A percentile compares a stretch with the other conserved stretches of the same genome.
Evolutionary conservation across 768 basidiomycete species (phyloP).

Genomic region (Clitopilus hobsonii): DNA sequence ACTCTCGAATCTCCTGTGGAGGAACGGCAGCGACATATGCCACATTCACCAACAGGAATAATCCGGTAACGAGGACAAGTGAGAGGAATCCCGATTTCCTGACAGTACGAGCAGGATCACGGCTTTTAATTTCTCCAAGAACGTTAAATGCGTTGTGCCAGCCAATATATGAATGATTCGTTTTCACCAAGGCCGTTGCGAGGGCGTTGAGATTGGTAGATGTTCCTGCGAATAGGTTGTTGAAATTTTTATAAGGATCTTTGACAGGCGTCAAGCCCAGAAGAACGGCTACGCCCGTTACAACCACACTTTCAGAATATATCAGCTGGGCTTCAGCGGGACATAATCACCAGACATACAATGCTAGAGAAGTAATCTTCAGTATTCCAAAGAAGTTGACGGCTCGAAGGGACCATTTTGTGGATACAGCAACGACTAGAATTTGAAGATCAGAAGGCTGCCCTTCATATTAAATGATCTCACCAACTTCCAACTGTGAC

Average conservation of each 20-base stretch:
- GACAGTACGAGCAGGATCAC: conserved; percentile 39
- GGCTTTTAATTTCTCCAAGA: conserved; percentile 34
- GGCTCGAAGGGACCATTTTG: conserved; percentile 28
- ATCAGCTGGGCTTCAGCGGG: background rate
- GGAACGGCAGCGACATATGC: conserved; percentile 32
- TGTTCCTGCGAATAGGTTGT: conserved; percentile 50
- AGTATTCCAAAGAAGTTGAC: conserved; percentile 25
- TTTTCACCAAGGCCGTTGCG: conserved; percentile 30
- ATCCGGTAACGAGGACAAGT: conserved; percentile 30
- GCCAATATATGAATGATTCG: conserved; percentile 27
- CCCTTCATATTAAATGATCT: background rate
- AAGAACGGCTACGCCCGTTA: conserved; percentile 56
- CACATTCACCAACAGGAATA: conserved; percentile 45
- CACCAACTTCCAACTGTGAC: conserved; percentile 21
- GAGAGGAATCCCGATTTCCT: conserved; percentile 38
- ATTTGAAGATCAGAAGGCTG: background rate
- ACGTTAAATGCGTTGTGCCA: conserved; percentile 40
- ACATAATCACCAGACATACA: conserved; percentile 15
- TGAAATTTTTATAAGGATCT: conserved; percentile 55
- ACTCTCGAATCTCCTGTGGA: conserved; percentile 25
- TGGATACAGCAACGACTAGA: conserved; percentile 21
- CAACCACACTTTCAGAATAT: conserved; percentile 32
- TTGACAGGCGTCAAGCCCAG: conserved; percentile 46
- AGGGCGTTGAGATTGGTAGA: conserved; percentile 37
- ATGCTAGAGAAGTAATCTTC: conserved; percentile 23